Conservation (phyloP, 176 grass and related monocot genomes). For the Eleusine indica region DNA sequence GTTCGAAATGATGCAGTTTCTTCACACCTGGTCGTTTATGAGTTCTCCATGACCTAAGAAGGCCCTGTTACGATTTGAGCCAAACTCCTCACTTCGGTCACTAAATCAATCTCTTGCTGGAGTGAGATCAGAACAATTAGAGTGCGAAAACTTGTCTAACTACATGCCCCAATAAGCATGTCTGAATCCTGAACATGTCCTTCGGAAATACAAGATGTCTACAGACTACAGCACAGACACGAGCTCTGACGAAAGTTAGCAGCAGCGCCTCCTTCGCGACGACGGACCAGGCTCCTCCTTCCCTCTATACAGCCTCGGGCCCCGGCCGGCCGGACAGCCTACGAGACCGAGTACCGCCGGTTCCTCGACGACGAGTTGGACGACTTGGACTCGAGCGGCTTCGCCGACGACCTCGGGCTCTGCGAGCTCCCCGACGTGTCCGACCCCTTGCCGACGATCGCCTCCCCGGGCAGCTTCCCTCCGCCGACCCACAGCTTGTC, state of each 20-base stretch:
- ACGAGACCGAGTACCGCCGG: conserved; percentile 67
- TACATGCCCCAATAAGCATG: not conserved
- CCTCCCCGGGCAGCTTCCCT: conserved; percentile 46
- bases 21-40: no score
- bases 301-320: conserved; percentile 41
- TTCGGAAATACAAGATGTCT: not conserved
- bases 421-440: conserved; percentile 79
- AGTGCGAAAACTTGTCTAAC: conserved; percentile 6
- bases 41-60: no score
- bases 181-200: not conserved
- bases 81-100: no score
- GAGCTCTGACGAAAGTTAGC: not conserved
- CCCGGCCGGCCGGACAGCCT: not conserved
- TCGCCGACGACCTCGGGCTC: conserved; percentile 58
- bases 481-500: conserved; percentile 64
- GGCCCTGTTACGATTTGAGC: no score
- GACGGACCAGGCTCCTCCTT: conserved; percentile 22
- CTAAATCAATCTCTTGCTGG: no score
- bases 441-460: conserved; percentile 48
- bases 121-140: not conserved
- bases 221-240: not conserved
- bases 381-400: conserved; percentile 60
- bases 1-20: no score
- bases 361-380: conserved; percentile 52
- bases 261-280: not conserved